Base-by-base conservation (phyloP, 2,329 filamentous ascomycete species). In the Stylonectria norvegica region DNA sequence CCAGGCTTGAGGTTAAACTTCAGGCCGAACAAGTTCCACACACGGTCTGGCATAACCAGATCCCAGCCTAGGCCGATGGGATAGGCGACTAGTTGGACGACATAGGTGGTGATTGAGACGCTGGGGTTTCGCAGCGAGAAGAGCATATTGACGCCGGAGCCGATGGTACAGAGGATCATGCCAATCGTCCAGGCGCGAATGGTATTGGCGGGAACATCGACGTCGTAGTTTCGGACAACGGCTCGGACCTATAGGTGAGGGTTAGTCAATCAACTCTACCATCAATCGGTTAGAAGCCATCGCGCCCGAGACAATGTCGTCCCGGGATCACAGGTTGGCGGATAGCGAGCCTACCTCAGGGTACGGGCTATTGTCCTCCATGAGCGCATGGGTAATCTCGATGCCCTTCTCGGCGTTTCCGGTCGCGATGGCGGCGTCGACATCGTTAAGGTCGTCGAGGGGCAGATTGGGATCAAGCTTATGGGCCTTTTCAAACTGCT, bases 351-450 rank as follows among this genome's bases (percentile, higher is more conserved):
- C 50, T 60, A 81, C 78, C 65, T 84, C 80, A 25, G 79, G 78
- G 55, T 84, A 85, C 3, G 81, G 81, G 34, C 80, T 84, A 59
- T 84, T 79, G 42, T 84, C 79, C 56, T 82, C 72, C 54, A 81
- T 68, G 42, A 76, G 63, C 33, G 77, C 75, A 50, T 76, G 72
- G 52, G 81, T 76, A 49, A 82, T 72, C 43, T 73, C 71, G 35
- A 76, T 62, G 39, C 75, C 76, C 58, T 76, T 75, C 51, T 75
- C 75, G 48, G 71, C 67, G 60, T 80, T 75, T 43, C 72, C 69
- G 2, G 71, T 72, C 29, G 71, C 64, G 32, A 81, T 68, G 19
- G 73, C 78, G 31, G 75, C 69, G 43, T 83, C 77, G 45, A 84
- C 70, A 59, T 80, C 76, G 45, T 78, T 75, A 36, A 78, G 64